Evolutionary conservation across 345 rosid species (phyloP), one percentile per base, ranked within the genome.

Genomic region (Arabis hirsuta): DNA sequence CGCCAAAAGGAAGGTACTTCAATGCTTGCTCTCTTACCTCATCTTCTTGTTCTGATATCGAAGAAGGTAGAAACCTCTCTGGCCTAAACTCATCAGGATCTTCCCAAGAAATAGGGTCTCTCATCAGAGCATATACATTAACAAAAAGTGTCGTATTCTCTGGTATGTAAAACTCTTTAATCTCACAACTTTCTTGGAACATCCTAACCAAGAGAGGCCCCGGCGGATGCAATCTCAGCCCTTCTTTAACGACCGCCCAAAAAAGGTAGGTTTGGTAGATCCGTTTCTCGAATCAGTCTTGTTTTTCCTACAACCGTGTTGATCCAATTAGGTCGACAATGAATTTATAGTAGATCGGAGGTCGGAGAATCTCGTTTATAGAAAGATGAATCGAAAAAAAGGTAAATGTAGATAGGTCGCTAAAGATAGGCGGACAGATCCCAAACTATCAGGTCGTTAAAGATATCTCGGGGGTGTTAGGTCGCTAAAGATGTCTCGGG

Each of bases 51-150:
- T 36, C 41, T 8, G 41, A 7, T 36, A 3, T 36, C 0, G 10
- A 36, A 36, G 41, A 36, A 36, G 2, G 11, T 5, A 65, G 14
- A 60, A 89, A 89, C 71, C 95, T 83, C 55, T 85, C 87, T 4
- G 95, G 91, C n/a, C 27, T 11, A 65, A 86, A 86, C 48, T 84
- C 83, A 36, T 82, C 68, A 4, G 88, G 88, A 11, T 76, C 79
- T 61, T 86, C 84, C 95, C 95, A 85, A 59, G 76, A 71, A 20
- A 60, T 54, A 5, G 88, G 84, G 34, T 87, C 92, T 62, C 87
- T 74, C 3, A 88, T 85, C 19, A 84, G 71, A 0, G 85, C 85
- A 87, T 88, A 89, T 7, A 81, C 65, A n/a, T 84, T 89, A 2
- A 89, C 76, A 13, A 87, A 81, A 12, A 85, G 67, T 24, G 82